A percentile compares a stretch with the other conserved stretches of the same genome.
phyloP scores from a whole-genome alignment of 768 basidiomycete genomes.

The Serendipita indica region DNA sequence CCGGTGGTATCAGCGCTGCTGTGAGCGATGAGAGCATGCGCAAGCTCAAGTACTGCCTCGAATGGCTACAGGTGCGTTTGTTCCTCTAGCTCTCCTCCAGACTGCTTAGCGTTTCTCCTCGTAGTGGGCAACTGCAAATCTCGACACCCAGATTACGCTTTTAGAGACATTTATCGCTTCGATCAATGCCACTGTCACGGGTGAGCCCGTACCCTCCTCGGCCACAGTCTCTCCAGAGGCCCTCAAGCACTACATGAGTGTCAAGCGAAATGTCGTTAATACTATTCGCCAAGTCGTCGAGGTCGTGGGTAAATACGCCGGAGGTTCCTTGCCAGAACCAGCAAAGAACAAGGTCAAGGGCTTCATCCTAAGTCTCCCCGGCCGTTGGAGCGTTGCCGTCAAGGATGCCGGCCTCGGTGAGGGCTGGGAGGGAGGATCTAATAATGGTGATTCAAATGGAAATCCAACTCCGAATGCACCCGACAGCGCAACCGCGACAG shows the following conservation, averaged over 20 bases:
- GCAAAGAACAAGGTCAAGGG: constrained; percentile 57
- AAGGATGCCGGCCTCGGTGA: constrained; percentile 18
- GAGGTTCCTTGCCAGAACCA: constrained; percentile 73
- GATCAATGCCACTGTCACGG: constrained; percentile 15
- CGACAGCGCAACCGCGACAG: constrained; percentile 10
- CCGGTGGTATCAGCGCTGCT: constrained; percentile 75
- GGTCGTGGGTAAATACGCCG: constrained; percentile 66
- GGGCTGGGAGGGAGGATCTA: neutral
- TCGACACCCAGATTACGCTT: constrained; percentile 73
- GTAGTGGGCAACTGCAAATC: constrained; percentile 75
- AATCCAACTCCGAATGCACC: no score
- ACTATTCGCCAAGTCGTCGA: constrained; percentile 84
- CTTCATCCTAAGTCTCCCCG: constrained; percentile 68
- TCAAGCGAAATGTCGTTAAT: constrained; percentile 71
- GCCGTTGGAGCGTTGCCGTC: constrained; percentile 49
- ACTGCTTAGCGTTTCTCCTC: neutral
- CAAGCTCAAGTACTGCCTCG: constrained; percentile 66
- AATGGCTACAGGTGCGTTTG: constrained; percentile 63
- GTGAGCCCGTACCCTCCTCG: constrained; percentile 15
- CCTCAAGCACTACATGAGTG: constrained; percentile 29
- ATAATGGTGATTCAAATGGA: constrained; percentile 3
- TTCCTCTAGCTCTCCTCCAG: neutral
- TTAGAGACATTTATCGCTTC: constrained; percentile 72
- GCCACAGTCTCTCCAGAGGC: constrained; percentile 13
- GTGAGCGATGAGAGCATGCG: constrained; percentile 86